Base-by-base conservation (phyloP, 495 filamentous ascomycete species). In the Mycothermus thermophilus region DNA sequence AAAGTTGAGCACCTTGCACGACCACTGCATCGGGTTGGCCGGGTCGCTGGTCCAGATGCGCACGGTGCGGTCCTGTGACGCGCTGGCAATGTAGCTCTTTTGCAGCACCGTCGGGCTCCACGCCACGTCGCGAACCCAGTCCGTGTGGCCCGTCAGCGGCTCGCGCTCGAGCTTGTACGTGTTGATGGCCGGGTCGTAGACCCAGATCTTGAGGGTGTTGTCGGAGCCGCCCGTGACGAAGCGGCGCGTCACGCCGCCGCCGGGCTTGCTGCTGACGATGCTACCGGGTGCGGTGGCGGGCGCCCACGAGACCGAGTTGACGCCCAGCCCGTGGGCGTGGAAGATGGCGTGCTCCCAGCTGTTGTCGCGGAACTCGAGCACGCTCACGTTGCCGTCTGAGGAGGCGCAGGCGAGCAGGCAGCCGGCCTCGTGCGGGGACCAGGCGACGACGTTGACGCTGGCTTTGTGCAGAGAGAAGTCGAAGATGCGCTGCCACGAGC, bases 51-150 rank as follows among this genome's bases (percentile, higher is more conserved):
- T 96, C 92, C 92, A 99, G 58, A 99, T 94, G 34, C 87, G 73
- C 34, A 96, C 88, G 8, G 84, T 93, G 68, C 86, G 87, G 49
- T 99, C 90, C 64, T 96, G 86, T n/a, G 74, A 78, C 10, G 88
- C 90, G 11, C 75, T 80, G 15, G 90, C 92, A 44, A 99, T 93
- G 63, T 99, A 99, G 29, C 74, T 77, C 69, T 93, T 96, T 51
- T 81, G 79, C 40, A 96, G 67, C 29, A 96, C 80, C 35, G 83
- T 92, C 5, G 90, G 90, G 29, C 79, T 80, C 92, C 92, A 96
- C 10, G 88, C 83, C 6, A 99, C 90, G 54, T 99, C 92, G 30
- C 90, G 80, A 32, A 99, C 90, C 90, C 90, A 99, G 64, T 96
- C 90, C 0, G 75, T 77, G 57, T 99, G 90, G 44, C 90, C 90